Evolutionary conservation across 2,329 filamentous ascomycete genomes (phyloP).

Genomic region (Anthostomella pinea): DNA sequence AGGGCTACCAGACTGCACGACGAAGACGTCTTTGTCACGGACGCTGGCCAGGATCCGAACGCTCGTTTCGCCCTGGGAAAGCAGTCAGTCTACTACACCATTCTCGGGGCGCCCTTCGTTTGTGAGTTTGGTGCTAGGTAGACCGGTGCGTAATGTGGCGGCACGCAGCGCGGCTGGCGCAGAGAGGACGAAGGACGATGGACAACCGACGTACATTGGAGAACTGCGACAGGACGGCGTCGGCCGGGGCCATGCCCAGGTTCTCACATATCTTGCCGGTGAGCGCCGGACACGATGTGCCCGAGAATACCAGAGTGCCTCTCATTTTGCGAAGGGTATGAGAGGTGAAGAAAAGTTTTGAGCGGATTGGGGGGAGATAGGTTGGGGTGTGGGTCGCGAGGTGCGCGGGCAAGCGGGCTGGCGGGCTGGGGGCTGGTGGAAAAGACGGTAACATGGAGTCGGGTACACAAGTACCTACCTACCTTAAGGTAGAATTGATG

Average conservation of each 20-base stretch:
- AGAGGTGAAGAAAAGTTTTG: slow-evolving; percentile 28
- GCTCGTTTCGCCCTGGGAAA: slow-evolving; percentile 62
- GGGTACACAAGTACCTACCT: too few relatives aligned
- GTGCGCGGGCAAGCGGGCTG: background rate
- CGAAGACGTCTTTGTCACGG: slow-evolving; percentile 97
- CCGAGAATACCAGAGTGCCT: slow-evolving; percentile 66
- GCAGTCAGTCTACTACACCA: slow-evolving; percentile 26
- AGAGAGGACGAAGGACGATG: slow-evolving; percentile 1
- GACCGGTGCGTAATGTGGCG: too few relatives aligned
- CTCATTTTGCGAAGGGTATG: slow-evolving; percentile 47
- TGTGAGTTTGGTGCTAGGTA: too few relatives aligned
- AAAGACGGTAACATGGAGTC: too few relatives aligned
- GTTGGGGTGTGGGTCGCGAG: slow-evolving; percentile 8
- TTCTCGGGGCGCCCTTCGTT: slow-evolving; percentile 7
- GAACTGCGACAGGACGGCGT: slow-evolving; percentile 66
- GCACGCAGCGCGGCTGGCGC: too few relatives aligned
- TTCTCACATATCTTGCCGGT: slow-evolving; percentile 66
- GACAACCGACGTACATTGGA: slow-evolving; percentile 56
- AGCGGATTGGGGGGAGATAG: slow-evolving; percentile 21
- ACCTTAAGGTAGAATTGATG: too few relatives aligned
- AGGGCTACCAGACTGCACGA: slow-evolving; percentile 92
- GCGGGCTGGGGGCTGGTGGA: background rate
- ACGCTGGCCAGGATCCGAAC: slow-evolving; percentile 72
- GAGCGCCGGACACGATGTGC: slow-evolving; percentile 64
- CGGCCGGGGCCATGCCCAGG: slow-evolving; percentile 62